Base-by-base conservation (phyloP, 768 basidiomycete species). In the Inosperma sp. region DNA sequence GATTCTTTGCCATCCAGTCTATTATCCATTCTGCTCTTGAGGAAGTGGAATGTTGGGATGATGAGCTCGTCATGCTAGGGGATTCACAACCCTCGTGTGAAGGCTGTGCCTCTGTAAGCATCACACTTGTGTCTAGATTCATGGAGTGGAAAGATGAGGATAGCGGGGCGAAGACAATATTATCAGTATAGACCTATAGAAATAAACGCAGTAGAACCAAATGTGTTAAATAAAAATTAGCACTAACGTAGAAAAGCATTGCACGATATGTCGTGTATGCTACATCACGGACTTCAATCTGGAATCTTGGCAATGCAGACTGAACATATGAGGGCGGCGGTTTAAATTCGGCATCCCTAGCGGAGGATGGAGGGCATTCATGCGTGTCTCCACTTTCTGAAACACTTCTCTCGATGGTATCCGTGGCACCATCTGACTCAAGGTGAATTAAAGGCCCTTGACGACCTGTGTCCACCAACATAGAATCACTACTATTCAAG, bases 91-190 rank as follows among this genome's bases (percentile, higher is more conserved):
- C 61, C 39, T 72, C 72, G 8, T 64, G 61, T 13, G 70, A 58
- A 13, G 62, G 62, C 21, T 54, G 33, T 31, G 56, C 57, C 16
- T 61, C 59, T 5, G 59, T 39, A 4, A 62, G 55, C 12, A 55
- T 55, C 9, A 71, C 58, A 14, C 69, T 62, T 0, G 63, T 51
- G 26, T 64, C 57, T 12, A 57, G 57, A 31, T 61, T 69, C 29
- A 48, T 53, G 13, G 65, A 59, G 55, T 64, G 51, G 50, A 87
- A 86, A 26, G 81, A 78, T 5, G 92, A 93, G 0, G 88, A 81
- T 14, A 93, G 70, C 0, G 91, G 91, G 0, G 92, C 88, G 56
- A 93, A 93, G 23, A 83, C 76, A 55, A 93, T 86, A 22, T 76
- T 77, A 59, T 92, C 88, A 13, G 91, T 93, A 63, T 93, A 94